Evolutionary conservation across 768 basidiomycete genomes (phyloP).

Genomic region (Panus rudis): DNA sequence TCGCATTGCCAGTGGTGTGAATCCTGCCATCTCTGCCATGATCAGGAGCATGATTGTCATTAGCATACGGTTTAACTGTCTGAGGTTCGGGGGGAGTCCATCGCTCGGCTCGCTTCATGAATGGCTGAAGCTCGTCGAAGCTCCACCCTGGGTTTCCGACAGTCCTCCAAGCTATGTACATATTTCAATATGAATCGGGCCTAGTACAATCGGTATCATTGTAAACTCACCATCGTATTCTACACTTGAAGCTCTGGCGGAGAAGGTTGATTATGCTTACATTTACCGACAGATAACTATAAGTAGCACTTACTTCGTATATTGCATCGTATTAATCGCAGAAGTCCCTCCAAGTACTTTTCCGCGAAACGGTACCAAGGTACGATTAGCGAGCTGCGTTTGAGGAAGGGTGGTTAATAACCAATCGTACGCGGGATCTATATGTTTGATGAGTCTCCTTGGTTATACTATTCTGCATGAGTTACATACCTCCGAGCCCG

Average conservation of each 20-base stretch:
- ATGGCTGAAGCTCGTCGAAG: conserved; percentile 16
- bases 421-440: conserved; percentile 17
- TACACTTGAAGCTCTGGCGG: too few species aligned
- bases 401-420: conserved; percentile 12
- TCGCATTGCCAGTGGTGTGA: too few species aligned
- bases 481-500: too few species aligned
- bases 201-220: too few species aligned
- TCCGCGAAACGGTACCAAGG: conserved; percentile 7
- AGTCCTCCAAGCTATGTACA: conserved; percentile 12
- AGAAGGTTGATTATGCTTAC: too few species aligned
- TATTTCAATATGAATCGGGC: conserved; percentile 7
- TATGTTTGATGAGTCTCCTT: too few species aligned
- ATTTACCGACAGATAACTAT: not conserved
- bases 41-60: not conserved
- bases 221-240: too few species aligned
- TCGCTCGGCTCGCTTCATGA: conserved; percentile 19
- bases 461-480: too few species aligned
- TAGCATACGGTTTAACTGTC: too few species aligned
- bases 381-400: conserved; percentile 6
- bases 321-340: not conserved
- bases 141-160: conserved; percentile 23
- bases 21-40: not conserved
- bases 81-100: too few species aligned
- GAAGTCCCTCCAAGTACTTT: conserved; percentile 7
- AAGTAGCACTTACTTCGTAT: not conserved